Base-by-base conservation (phyloP, 1,284 basidiomycete species). In the Cryptococcus sp. region DNA sequence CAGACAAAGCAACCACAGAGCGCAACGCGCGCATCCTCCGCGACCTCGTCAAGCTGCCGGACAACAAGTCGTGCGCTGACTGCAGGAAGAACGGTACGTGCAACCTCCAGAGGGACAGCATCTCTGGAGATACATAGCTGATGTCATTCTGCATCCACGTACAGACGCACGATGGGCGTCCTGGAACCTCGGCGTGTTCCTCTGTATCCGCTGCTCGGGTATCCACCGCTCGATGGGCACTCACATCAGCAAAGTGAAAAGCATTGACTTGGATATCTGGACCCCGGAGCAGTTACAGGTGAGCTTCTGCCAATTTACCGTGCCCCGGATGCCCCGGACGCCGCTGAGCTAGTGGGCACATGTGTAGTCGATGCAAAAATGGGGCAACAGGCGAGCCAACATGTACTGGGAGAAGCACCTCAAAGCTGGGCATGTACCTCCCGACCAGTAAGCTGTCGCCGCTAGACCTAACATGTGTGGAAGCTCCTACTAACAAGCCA, bases 161-260 rank as follows among this genome's bases (percentile, higher is more conserved):
- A 38, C 67, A 95, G 95, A 98, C 80, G 91, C 95, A 39, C 82
- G 95, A 71, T 98, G 95, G 95, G 95, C 95, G 20, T 94, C 92
- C 1, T 97, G 94, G 91, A 98, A 98, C 75, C 77, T 98, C 86
- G 93, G 93, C 35, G 88, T 92, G 3, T 96, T 91, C 73, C 80
- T 97, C 40, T 98, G 95, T 75, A 98, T 98, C 66, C 85, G 95
- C 58, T 98, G 95, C 79, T 97, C 93, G n/a, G 95, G 95, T 36
- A 90, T 98, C 57, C 95, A 98, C 78, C 87, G 96, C 40, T 88
- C 90, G 35, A 95, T 98, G 91, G 96, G 96, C 60, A 98, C 95
- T 0, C 96, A 98, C 76, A 95, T 96, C 77, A 89, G 88, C 78
- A 89, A 88, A 72, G 91, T 98, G 72, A 97, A 97, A 75, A 96